These are phyloP conservation scores for Mycosphaerella sp. DNA, from an alignment of 2,329 filamentous ascomycete species.

Conservation along the genomic window DNA sequence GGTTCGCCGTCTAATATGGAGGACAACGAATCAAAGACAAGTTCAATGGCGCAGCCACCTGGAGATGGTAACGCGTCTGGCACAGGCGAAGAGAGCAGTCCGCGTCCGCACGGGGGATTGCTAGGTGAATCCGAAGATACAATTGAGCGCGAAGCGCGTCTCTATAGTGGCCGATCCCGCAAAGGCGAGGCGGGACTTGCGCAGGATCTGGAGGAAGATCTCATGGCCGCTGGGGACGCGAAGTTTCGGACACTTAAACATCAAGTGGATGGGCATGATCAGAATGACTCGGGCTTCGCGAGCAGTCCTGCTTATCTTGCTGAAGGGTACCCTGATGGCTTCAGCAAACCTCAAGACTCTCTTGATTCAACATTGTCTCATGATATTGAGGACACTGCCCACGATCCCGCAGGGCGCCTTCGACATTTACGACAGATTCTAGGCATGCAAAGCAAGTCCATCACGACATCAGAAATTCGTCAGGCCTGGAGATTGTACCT, in stretches of 20 bases:
- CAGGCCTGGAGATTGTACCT: constrained; percentile 36
- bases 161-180: no score
- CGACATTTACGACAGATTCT: constrained; percentile 9
- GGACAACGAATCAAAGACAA: neutral
- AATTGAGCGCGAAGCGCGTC: neutral
- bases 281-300: neutral
- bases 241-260: neutral
- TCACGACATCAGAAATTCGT: neutral
- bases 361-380: neutral
- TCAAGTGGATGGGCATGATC: neutral
- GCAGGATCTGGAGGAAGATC: neutral
- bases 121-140: neutral
- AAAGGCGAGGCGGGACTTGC: neutral
- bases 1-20: neutral
- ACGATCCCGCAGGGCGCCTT: constrained; percentile 2
- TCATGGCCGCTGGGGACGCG: neutral
- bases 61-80: neutral
- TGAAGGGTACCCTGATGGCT: neutral
- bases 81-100: neutral
- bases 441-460: neutral
- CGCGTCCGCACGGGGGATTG: neutral
- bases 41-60: neutral
- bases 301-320: constrained; percentile 3
- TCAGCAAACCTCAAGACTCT: neutral
- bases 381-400: neutral